Base-by-base conservation (phyloP, 306 rosid genomes). In the Pachyrhizus erosus region DNA sequence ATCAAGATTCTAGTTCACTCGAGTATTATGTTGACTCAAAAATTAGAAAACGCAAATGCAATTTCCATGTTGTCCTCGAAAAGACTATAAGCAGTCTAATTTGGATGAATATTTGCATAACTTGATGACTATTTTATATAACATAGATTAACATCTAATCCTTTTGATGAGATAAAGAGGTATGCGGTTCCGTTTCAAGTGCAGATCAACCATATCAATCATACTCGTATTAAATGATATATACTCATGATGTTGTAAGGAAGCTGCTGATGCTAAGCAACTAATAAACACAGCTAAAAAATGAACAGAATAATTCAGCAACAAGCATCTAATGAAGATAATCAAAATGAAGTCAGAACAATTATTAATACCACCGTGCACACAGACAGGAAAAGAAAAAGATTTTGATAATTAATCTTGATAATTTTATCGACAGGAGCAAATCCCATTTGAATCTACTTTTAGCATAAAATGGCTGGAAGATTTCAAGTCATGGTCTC, bases 61-160 rank as follows among this genome's bases (percentile, higher is more conserved):
- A 43, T 39, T 73, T 78, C 77, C 67, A 52, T 52, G 39, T 20
- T 27, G 42, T 66, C 65, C 78, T 58, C 9, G 55, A 48, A 70
- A 77, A 68, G 20, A 83, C 51, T 1, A 55, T 37, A 57, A 34
- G 39, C 39, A 34, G 2, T 11, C 24, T 13, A 40, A 42, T 42
- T 76, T 14, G 24, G 18, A 13, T 18, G 15, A 70, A 57, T 43
- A 58, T 58, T 51, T 62, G 42, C 64, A 72, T 23, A 60, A 9
- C 73, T 80, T 54, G 21, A 49, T 78, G 33, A 58, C 9, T 12
- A n/a, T 9, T 68, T 72, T 34, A 76, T 9, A 64, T 9, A 77
- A n/a, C 48, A 37, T 40, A 23, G 45, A 61, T 52, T 29, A 42
- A 66, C 48, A 69, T 70, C 51, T 52, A 37, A 20, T 17, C 57